These are phyloP conservation scores for Fraxinus nigra DNA, from an alignment of 305 asterid species.

Conservation along the genomic window DNA sequence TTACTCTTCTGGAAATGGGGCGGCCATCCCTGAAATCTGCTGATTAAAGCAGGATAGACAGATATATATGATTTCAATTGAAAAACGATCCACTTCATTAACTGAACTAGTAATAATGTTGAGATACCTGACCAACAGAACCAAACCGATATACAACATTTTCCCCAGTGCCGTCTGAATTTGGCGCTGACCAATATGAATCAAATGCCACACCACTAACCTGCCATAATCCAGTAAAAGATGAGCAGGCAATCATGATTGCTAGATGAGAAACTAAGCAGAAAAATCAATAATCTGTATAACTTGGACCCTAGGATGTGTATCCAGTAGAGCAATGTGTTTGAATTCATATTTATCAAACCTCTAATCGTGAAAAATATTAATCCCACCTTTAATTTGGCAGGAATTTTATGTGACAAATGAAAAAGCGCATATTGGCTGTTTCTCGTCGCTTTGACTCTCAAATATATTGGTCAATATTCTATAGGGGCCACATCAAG, in stretches of 20 bases:
- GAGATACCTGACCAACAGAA: slow-evolving; percentile 94
- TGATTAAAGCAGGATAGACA: not conserved
- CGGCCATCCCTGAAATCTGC: not conserved
- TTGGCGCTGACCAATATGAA: slow-evolving; percentile 91
- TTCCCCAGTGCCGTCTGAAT: slow-evolving; percentile 77
- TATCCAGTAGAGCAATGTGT: not conserved
- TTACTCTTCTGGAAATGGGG: no score
- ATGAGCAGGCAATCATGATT: slow-evolving; percentile 14
- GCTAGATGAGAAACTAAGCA: slow-evolving; percentile 11
- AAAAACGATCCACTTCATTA: not conserved
- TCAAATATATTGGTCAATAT: not conserved
- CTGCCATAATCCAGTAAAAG: slow-evolving; percentile 41
- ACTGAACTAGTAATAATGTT: slow-evolving; percentile 6
- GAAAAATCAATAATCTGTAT: not conserved
- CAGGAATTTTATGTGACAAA: not conserved
- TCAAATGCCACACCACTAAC: slow-evolving; percentile 98
- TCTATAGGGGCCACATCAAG: not conserved
- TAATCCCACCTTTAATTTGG: not conserved
- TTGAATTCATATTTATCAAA: not conserved
- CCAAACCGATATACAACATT: slow-evolving; percentile 89
- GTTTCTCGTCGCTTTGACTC: not conserved
- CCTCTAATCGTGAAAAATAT: not conserved
- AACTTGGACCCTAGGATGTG: not conserved
- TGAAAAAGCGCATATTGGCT: not conserved
- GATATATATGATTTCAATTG: not conserved